A percentile compares a stretch with the other conserved stretches of the same genome.
phyloP scores from a whole-genome alignment of 2,329 filamentous ascomycete species.

The Spiromastix sp. region DNA sequence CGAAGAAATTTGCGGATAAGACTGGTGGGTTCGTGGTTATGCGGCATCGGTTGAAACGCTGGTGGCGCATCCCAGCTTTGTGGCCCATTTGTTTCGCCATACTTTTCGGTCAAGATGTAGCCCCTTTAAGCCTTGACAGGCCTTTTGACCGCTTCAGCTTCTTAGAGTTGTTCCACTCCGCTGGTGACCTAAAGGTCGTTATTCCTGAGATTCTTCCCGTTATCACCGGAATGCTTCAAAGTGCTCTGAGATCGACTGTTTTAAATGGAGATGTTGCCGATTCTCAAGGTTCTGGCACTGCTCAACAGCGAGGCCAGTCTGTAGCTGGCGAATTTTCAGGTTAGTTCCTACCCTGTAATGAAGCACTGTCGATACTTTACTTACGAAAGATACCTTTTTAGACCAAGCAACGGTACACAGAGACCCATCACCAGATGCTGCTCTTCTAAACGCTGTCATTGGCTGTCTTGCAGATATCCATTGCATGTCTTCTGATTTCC shows the following conservation, averaged over 20 bases:
- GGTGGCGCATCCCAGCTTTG: conserved; percentile 76
- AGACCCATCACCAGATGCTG: conserved; percentile 46
- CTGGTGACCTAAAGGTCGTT: conserved; percentile 52
- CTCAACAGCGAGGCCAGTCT: too few relatives aligned
- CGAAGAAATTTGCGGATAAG: conserved; percentile 74
- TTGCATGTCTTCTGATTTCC: conserved; percentile 62
- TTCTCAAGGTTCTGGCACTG: too few relatives aligned
- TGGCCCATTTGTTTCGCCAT: conserved; percentile 87
- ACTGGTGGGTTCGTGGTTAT: conserved; percentile 82
- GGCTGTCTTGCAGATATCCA: conserved; percentile 73
- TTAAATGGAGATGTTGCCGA: too few relatives aligned
- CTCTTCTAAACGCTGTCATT: conserved; percentile 64
- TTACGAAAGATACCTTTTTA: too few relatives aligned
- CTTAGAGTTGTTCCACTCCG: conserved; percentile 55
- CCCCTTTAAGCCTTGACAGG: conserved; percentile 60
- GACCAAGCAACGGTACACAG: too few relatives aligned
- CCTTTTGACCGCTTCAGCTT: conserved; percentile 66
- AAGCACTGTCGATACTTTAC: too few relatives aligned
- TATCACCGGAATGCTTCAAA: conserved; percentile 77
- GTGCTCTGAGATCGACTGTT: conserved; percentile 58
- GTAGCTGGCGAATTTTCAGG: too few relatives aligned
- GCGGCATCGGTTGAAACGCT: conserved; percentile 68
- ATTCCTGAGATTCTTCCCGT: conserved; percentile 72
- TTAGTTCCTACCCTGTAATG: too few relatives aligned
- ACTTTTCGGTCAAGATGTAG: conserved; percentile 74